Conservation (phyloP, 345 rosid species). For the Melastoma malabathricum region DNA sequence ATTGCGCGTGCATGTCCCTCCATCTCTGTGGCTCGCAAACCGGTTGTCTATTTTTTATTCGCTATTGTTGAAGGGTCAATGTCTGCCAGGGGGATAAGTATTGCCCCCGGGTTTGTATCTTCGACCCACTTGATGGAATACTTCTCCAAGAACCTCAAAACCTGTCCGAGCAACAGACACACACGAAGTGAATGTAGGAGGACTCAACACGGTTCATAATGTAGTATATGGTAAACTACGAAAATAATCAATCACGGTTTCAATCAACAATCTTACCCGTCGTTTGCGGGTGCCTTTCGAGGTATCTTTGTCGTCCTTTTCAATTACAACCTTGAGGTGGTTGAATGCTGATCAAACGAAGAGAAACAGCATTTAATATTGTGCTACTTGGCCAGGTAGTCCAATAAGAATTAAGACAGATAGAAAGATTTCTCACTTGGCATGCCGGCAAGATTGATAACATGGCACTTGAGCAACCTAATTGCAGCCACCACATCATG, state of each 20-base stretch:
- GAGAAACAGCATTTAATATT: background rate
- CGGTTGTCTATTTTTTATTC: constrained; percentile 14
- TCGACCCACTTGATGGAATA: constrained; percentile 39
- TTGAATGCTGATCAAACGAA: constrained; percentile 17
- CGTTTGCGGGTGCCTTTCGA: constrained; percentile 31
- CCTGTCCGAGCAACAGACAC: constrained; percentile 9
- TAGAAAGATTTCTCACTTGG: constrained; percentile 23
- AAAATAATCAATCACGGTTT: background rate
- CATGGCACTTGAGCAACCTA: constrained; percentile 29
- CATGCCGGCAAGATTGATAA: constrained; percentile 36
- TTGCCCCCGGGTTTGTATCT: constrained; percentile 21
- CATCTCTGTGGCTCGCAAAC: too few relatives aligned
- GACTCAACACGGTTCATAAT: background rate
- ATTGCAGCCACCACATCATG: constrained; percentile 25
- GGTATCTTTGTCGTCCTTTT: constrained; percentile 22
- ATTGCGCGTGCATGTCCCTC: too few relatives aligned
- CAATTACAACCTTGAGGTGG: constrained; percentile 37
- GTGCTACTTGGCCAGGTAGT: background rate
- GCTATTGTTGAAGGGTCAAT: constrained; percentile 29
- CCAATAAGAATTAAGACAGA: constrained; percentile 6
- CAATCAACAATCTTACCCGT: constrained; percentile 20
- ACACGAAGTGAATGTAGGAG: background rate
- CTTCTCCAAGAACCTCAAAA: constrained; percentile 34
- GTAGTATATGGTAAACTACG: background rate
- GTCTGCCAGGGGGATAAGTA: constrained; percentile 24